Evolutionary conservation across 805 yeast genomes (phyloP).

Genomic region (Metschnikowia arizonensis): DNA sequence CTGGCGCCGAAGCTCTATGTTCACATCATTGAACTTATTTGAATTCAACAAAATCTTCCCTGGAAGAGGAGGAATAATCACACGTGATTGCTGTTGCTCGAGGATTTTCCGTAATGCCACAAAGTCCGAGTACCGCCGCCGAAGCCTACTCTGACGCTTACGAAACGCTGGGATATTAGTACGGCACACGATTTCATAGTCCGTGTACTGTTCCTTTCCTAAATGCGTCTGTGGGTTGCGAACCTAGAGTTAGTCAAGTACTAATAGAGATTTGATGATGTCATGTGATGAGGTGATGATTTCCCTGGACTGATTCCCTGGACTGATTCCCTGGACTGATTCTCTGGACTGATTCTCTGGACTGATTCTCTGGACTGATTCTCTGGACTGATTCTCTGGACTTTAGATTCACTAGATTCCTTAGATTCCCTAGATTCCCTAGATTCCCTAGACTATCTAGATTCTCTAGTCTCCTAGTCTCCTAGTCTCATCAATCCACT

Average conservation of each 20-base stretch:
- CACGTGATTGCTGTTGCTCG: constrained; percentile 72
- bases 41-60: constrained; percentile 70
- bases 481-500: too few species aligned
- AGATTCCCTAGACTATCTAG: too few species aligned
- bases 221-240: constrained; percentile 73
- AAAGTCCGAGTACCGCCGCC: constrained; percentile 88
- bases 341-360: too few species aligned
- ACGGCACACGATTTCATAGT: constrained; percentile 83
- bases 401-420: too few species aligned
- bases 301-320: too few species aligned
- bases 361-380: too few species aligned
- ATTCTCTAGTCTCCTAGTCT: too few species aligned
- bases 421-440: too few species aligned
- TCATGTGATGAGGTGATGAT: too few species aligned
- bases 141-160: constrained; percentile 57
- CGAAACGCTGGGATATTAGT: constrained; percentile 89
- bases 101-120: constrained; percentile 72
- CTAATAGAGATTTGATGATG: too few species aligned
- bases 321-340: too few species aligned
- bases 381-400: too few species aligned
- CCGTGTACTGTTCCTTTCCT: constrained; percentile 73
- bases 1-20: constrained; percentile 75
- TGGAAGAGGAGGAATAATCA: constrained; percentile 82
- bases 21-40: constrained; percentile 74
- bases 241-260: constrained; percentile 37